Evolutionary conservation across 1,284 basidiomycete genomes (phyloP).

Genomic region (Leccinum holopus): DNA sequence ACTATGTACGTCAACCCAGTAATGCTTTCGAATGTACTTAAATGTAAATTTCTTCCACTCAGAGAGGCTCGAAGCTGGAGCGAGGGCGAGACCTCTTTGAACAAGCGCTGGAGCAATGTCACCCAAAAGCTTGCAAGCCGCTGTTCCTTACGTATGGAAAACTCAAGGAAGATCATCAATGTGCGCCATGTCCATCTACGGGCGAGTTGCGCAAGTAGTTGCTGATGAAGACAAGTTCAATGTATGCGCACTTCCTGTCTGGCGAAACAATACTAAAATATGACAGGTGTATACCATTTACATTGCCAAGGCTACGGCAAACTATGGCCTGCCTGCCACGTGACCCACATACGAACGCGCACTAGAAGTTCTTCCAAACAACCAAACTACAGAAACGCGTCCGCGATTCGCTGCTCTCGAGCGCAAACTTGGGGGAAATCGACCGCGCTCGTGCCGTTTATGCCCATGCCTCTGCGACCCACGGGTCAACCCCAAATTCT

Average conservation of each 20-base stretch:
- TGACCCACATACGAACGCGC: slow-evolving; percentile 97
- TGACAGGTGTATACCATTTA: slow-evolving; percentile 93
- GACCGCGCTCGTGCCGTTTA: slow-evolving; percentile 96
- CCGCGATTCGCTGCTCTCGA: slow-evolving; percentile 94
- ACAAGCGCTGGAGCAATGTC: slow-evolving; percentile 96
- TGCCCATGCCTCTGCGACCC: slow-evolving; percentile 97
- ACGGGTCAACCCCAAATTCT: slow-evolving; percentile 86
- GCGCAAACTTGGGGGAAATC: slow-evolving; percentile 92
- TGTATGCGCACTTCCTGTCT: slow-evolving; percentile 44
- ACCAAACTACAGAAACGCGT: slow-evolving; percentile 97
- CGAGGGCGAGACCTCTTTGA: slow-evolving; percentile 96
- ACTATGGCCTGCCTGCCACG: slow-evolving; percentile 95
- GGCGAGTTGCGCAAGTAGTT: slow-evolving; percentile 87
- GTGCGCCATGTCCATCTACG: slow-evolving; percentile 94
- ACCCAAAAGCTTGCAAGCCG: slow-evolving; percentile 91
- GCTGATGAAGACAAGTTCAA: slow-evolving; percentile 93
- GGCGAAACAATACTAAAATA: slow-evolving; percentile 5
- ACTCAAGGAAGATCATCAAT: slow-evolving; percentile 94
- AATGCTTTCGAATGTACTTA: not conserved
- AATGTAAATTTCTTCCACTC: slow-evolving; percentile 2
- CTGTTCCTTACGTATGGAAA: slow-evolving; percentile 95
- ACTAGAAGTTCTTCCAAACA: slow-evolving; percentile 90
- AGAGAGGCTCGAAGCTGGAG: slow-evolving; percentile 94
- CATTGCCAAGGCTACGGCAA: slow-evolving; percentile 94
- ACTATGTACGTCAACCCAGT: slow-evolving; percentile 65